These are phyloP conservation scores for Tricholoma flavovirens DNA, from an alignment of 768 basidiomycete species.

Conservation along the genomic window DNA sequence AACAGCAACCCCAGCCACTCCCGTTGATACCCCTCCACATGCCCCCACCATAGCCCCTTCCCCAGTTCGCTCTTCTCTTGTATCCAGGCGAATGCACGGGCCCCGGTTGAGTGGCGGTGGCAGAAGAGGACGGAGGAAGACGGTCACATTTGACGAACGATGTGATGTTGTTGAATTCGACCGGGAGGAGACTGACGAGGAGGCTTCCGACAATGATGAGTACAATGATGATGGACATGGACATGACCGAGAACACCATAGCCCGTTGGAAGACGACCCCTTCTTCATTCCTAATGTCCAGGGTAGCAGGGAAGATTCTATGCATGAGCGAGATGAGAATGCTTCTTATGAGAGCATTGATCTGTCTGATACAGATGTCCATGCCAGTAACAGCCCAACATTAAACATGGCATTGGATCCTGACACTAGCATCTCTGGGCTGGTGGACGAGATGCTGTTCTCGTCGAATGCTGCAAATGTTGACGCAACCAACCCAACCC, in stretches of 20 bases:
- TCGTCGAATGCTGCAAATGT: slow-evolving; percentile 27
- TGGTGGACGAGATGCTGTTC: slow-evolving; percentile 66
- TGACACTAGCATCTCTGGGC: slow-evolving; percentile 61
- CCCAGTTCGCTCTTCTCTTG: slow-evolving; percentile 61
- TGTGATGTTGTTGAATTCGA: slow-evolving; percentile 84
- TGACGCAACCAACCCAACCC: slow-evolving; percentile 8
- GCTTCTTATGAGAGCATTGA: slow-evolving; percentile 41
- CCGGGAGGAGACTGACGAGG: slow-evolving; percentile 36
- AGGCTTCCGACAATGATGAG: slow-evolving; percentile 23
- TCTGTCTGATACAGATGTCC: slow-evolving; percentile 34
- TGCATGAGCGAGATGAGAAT: slow-evolving; percentile 21
- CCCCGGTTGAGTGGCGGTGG: slow-evolving; percentile 54
- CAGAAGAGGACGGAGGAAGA: slow-evolving; percentile 59
- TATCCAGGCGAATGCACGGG: slow-evolving; percentile 69
- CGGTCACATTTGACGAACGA: slow-evolving; percentile 72
- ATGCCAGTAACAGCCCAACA: slow-evolving; percentile 25
- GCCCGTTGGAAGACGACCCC: slow-evolving; percentile 37
- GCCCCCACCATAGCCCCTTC: slow-evolving; percentile 31
- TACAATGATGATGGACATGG: slow-evolving; percentile 23
- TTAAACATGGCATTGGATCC: slow-evolving; percentile 32
- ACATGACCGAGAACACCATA: slow-evolving; percentile 22
- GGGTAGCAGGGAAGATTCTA: slow-evolving; percentile 21
- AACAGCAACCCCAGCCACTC: slow-evolving; percentile 7
- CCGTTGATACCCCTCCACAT: slow-evolving; percentile 24
- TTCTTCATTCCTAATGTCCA: slow-evolving; percentile 32